Conservation (phyloP, 805 yeast species). For the Suhomyces vadensis region DNA sequence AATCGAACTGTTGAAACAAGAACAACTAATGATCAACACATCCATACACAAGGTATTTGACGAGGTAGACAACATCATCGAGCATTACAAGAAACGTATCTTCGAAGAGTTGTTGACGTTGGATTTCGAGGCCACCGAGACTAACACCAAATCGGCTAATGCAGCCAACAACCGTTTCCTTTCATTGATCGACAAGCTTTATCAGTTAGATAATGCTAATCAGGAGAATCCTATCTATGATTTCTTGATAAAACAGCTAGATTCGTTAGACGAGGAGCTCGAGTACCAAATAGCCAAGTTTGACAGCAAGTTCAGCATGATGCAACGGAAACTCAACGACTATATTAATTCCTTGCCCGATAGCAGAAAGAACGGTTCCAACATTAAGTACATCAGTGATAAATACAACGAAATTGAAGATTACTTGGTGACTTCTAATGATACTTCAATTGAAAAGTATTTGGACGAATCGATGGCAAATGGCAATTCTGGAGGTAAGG, state of each 20-base stretch:
- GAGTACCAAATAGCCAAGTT: constrained; percentile 38
- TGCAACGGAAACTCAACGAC: constrained; percentile 40
- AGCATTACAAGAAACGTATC: constrained; percentile 34
- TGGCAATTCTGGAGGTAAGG: background rate
- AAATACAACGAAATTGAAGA: constrained; percentile 40
- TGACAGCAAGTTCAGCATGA: constrained; percentile 33
- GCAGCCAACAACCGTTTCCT: constrained; percentile 27
- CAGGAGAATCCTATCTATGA: constrained; percentile 34
- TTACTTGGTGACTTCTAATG: constrained; percentile 29
- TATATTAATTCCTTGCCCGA: constrained; percentile 35
- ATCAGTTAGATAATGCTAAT: constrained; percentile 28
- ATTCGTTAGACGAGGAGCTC: constrained; percentile 32
- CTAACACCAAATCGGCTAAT: constrained; percentile 8
- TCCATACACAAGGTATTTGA: constrained; percentile 30
- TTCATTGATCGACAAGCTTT: constrained; percentile 40
- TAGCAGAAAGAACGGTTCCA: constrained; percentile 35
- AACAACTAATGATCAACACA: constrained; percentile 28
- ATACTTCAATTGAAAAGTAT: constrained; percentile 1
- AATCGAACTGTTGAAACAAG: constrained; percentile 22
- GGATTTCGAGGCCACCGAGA: constrained; percentile 33
- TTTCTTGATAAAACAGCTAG: constrained; percentile 36
- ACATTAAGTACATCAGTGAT: constrained; percentile 38
- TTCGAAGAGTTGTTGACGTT: constrained; percentile 39
- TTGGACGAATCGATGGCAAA: background rate
- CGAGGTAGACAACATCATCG: constrained; percentile 35